Conservation (phyloP, 2,329 filamentous ascomycete species). For the Botryotinia narcissicola region DNA sequence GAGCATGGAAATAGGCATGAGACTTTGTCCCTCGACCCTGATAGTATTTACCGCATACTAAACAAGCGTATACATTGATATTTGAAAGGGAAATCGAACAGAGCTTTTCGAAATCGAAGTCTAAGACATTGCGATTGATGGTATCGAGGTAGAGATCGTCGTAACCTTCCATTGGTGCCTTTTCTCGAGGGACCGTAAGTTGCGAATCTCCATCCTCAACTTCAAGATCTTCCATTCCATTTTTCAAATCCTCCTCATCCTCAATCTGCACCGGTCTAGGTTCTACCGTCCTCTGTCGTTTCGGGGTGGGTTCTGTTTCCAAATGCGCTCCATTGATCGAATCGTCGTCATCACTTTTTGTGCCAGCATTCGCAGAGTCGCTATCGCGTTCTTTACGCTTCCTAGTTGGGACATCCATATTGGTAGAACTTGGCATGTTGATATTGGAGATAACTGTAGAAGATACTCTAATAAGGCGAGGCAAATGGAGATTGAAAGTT, state of each 20-base stretch:
- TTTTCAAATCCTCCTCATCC: slow-evolving; percentile 29
- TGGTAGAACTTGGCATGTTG: background rate
- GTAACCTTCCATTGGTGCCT: slow-evolving; percentile 81
- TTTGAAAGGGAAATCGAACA: slow-evolving; percentile 95
- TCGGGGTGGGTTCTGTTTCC: slow-evolving; percentile 14
- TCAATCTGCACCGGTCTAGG: slow-evolving; percentile 15
- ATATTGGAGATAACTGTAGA: background rate
- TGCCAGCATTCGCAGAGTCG: background rate
- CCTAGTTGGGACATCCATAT: slow-evolving; percentile 12
- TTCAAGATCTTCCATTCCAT: slow-evolving; percentile 36
- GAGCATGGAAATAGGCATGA: slow-evolving; percentile 94
- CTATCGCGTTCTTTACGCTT: slow-evolving; percentile 18
- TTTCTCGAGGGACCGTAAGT: slow-evolving; percentile 57
- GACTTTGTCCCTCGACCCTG: slow-evolving; percentile 92
- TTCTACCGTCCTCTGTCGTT: slow-evolving; percentile 18
- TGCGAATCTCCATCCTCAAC: slow-evolving; percentile 41
- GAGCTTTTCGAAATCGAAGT: slow-evolving; percentile 98
- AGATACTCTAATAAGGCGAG: background rate
- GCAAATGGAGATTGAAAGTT: background rate
- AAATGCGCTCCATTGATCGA: background rate
- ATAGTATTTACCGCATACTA: slow-evolving; percentile 97
- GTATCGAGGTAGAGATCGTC: slow-evolving; percentile 97
- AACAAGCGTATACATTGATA: slow-evolving; percentile 97
- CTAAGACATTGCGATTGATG: slow-evolving; percentile 85
- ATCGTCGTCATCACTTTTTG: background rate